Evolutionary conservation across 345 rosid genomes (phyloP).

Genomic region (Aurinia saxatilis): DNA sequence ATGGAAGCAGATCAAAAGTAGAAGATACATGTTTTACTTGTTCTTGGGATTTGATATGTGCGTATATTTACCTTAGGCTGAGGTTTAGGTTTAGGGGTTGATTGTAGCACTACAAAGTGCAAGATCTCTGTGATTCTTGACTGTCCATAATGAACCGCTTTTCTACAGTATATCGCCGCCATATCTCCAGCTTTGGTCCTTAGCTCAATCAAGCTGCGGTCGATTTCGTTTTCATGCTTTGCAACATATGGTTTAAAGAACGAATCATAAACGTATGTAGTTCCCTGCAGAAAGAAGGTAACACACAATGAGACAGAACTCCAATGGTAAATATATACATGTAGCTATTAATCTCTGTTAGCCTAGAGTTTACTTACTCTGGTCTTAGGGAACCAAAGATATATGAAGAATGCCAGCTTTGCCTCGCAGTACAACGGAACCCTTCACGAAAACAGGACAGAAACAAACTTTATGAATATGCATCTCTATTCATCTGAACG

Average conservation of each 20-base stretch:
- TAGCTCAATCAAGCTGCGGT: constrained; percentile 51
- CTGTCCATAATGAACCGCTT: constrained; percentile 48
- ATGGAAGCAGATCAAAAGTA: neutral
- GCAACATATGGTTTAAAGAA: constrained; percentile 43
- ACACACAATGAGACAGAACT: constrained; percentile 8
- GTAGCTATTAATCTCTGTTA: neutral
- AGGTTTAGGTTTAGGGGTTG: constrained; percentile 31
- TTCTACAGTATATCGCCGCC: constrained; percentile 43
- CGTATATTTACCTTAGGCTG: constrained; percentile 39
- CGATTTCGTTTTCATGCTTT: constrained; percentile 61
- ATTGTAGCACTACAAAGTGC: constrained; percentile 42
- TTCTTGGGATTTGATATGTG: constrained; percentile 6
- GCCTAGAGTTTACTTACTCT: constrained; percentile 34
- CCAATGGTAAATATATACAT: neutral
- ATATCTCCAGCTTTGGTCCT: constrained; percentile 44
- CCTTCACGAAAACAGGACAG: constrained; percentile 44
- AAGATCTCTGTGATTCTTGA: constrained; percentile 41
- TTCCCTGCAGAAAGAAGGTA: constrained; percentile 38
- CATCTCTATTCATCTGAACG: neutral
- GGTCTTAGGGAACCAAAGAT: constrained; percentile 75
- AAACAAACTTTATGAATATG: constrained; percentile 3
- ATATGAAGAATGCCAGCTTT: constrained; percentile 64
- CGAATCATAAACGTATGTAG: constrained; percentile 48
- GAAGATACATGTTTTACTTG: neutral
- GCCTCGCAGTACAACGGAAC: constrained; percentile 74